Base-by-base conservation (phyloP, 495 filamentous ascomycete species). In the Penicillium daleae region DNA sequence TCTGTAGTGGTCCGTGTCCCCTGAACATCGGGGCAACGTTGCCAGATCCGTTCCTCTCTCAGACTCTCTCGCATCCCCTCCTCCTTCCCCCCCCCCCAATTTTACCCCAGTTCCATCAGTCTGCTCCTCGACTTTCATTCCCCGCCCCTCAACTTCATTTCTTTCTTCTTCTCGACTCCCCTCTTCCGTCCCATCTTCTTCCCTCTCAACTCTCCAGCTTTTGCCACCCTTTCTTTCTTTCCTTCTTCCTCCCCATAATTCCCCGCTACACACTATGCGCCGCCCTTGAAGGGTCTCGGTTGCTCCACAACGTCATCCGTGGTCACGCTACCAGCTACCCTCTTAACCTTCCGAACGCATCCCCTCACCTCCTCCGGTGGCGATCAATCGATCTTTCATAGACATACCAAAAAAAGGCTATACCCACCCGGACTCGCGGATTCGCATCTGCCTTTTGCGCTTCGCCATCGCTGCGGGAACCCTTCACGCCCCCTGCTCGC, bases 231-330 rank as follows among this genome's bases (percentile, higher is more conserved):
- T 32, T 61, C 46, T 61, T 49, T 44, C 44, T 32, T 53, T 56
- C 46, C 42, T 21, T 33, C 32, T 31, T 50, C 40, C 40, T 39
- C 29, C 10, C 37, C 37, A 22, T 10, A 35, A 15, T 24, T 24
- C 53, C 31, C 22, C 55, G n/a, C 33, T 56, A 63, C 66, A 63
- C 66, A 76, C 66, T 70, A 80, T 80, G 77, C 71, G 71, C 67
- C 69, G 65, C 70, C 73, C 69, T 61, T 78, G 63, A 76, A 60
- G 71, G 66, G 66, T 70, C 64, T 60, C 62, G 68, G 71, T 72
- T 70, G 70, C 70, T 72, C 66, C 64, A 60, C 66, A 74, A 74
- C 73, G 72, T 79, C 72, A 76, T 74, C 65, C 64, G 57, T 67
- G 69, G 63, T 78, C 76, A 77, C 73, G 71, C 74, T 75, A 77